phyloP scores from a whole-genome alignment of 2,329 filamentous ascomycete genomes.

The Colletotrichum eremochloae region DNA sequence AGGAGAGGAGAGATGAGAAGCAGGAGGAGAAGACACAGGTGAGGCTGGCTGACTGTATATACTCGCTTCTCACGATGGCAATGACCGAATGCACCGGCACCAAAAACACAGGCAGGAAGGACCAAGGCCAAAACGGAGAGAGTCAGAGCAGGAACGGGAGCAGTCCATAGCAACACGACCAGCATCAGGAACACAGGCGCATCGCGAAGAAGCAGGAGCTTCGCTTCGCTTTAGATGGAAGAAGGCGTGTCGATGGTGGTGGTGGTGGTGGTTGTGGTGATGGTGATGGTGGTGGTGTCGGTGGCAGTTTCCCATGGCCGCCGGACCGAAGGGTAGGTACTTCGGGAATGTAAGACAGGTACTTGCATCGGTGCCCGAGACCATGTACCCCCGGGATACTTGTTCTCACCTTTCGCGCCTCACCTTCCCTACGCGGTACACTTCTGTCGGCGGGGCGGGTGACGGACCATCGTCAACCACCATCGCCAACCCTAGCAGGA shows the following conservation, averaged over 20 bases:
- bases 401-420: not conserved
- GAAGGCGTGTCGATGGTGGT: not conserved
- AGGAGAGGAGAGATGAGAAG: conserved; percentile 12
- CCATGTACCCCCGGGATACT: conserved; percentile 24
- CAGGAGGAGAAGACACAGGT: not conserved
- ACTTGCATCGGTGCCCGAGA: conserved; percentile 20
- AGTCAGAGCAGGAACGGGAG: not conserved
- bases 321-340: conserved; percentile 21
- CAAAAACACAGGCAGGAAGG: not conserved
- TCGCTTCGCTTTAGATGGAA: not conserved
- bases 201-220: not conserved
- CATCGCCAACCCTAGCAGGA: not conserved
- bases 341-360: conserved; percentile 13
- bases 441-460: conserved; percentile 13
- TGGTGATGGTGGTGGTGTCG: not conserved
- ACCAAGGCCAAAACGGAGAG: not conserved
- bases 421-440: not conserved
- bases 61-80: conserved; percentile 9
- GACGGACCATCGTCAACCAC: conserved; percentile 20
- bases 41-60: not conserved
- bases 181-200: not conserved
- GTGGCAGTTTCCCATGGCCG: not conserved
- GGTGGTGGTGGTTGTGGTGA: not conserved
- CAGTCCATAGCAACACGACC: not conserved
- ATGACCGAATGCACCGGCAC: not conserved